A percentile compares a stretch with the other conserved stretches of the same genome.
Evolutionary conservation across 1,284 basidiomycete species (phyloP).

Genomic region (Sanghuangporus weigelae): DNA sequence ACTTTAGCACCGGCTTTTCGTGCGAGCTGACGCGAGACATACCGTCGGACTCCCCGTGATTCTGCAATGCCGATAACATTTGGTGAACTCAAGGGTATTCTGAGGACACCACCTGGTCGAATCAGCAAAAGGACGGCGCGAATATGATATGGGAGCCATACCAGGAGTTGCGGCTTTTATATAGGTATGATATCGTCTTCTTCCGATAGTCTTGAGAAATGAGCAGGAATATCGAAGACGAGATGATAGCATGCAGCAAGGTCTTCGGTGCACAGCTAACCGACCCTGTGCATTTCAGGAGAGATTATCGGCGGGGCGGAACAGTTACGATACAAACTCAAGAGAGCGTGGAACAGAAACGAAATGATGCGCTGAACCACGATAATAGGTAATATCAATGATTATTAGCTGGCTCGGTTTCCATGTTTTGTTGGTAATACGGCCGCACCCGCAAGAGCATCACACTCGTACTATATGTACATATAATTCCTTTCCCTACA

Average conservation of each 20-base stretch:
- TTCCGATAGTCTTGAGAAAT: background rate
- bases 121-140: background rate
- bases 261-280: background rate
- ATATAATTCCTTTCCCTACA: background rate
- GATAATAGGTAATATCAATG: too few species aligned
- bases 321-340: background rate
- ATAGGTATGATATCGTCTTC: constrained; percentile 16
- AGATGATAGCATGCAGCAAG: constrained; percentile 18
- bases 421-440: too few species aligned
- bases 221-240: constrained; percentile 7
- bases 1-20: background rate
- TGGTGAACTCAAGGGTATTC: constrained; percentile 17
- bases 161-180: constrained; percentile 16
- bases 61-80: constrained; percentile 17
- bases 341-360: background rate
- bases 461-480: background rate
- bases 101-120: constrained; percentile 10
- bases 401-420: too few species aligned
- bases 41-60: constrained; percentile 15
- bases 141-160: background rate
- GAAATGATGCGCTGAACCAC: background rate
- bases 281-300: constrained; percentile 11
- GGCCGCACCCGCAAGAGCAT: background rate
- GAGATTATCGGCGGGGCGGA: background rate
- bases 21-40: background rate